Evolutionary conservation across 2,329 filamentous ascomycete genomes (phyloP).

Genomic region (Massarina eburnea): DNA sequence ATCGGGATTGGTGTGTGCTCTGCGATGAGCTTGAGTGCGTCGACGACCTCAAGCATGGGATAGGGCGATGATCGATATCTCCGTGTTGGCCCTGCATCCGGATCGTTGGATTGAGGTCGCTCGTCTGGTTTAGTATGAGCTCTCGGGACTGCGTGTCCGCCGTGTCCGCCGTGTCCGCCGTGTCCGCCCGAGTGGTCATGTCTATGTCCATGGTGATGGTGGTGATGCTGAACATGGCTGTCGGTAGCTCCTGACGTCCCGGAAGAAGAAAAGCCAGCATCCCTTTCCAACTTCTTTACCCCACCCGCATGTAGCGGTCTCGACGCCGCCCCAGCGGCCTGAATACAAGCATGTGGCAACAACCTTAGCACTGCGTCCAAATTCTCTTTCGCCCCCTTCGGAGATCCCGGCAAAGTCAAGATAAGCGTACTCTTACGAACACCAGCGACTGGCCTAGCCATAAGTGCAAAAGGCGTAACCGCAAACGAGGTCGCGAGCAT

Average conservation of each 20-base stretch:
- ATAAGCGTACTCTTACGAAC: constrained; percentile 80
- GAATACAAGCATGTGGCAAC: constrained; percentile 91
- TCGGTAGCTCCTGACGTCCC: background rate
- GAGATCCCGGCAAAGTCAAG: constrained; percentile 87
- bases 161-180: constrained; percentile 63
- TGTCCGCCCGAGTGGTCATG: constrained; percentile 57
- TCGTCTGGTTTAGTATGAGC: constrained; percentile 71
- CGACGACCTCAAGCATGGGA: constrained; percentile 83
- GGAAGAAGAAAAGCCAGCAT: constrained; percentile 62
- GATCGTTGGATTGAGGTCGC: constrained; percentile 60
- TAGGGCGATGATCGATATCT: constrained; percentile 86
- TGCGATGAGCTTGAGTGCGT: constrained; percentile 74
- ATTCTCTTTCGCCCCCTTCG: constrained; percentile 94
- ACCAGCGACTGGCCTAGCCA: constrained; percentile 91
- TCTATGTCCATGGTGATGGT: constrained; percentile 14
- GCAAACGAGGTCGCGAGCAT: constrained; percentile 85
- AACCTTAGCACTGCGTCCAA: constrained; percentile 84
- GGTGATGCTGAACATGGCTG: constrained; percentile 14
- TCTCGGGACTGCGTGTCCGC: constrained; percentile 52
- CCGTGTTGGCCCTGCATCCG: constrained; percentile 61
- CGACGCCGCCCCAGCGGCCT: constrained; percentile 82
- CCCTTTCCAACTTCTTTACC: constrained; percentile 77
- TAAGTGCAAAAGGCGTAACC: constrained; percentile 94
- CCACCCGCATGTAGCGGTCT: constrained; percentile 78
- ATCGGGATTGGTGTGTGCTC: constrained; percentile 69